Conservation (phyloP, 139 green algal species). For the Deuterostichococcus epilithicus region DNA sequence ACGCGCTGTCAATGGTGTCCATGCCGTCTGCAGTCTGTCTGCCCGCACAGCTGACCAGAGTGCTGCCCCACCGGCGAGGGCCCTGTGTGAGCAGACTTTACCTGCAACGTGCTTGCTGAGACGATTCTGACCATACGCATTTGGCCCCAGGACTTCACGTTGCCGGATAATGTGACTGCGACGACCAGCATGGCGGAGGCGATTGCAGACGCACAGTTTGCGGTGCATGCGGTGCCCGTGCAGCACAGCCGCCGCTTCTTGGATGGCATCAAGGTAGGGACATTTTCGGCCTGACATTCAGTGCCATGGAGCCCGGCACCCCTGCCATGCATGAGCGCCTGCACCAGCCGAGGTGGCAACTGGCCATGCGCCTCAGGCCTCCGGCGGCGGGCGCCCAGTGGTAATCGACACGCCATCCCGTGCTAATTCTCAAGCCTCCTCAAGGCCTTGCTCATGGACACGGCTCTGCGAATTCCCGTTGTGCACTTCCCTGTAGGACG, state of each 20-base stretch:
- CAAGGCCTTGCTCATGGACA: too few relatives aligned
- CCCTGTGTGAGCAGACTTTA: neutral
- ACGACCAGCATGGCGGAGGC: constrained; percentile 71
- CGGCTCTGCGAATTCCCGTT: too few relatives aligned
- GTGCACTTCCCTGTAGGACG: constrained; percentile 27
- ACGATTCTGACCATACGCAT: neutral
- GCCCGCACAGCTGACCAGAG: too few relatives aligned
- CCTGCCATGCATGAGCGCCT: neutral
- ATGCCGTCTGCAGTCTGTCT: too few relatives aligned
- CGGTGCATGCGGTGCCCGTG: constrained; percentile 92
- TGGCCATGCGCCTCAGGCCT: too few relatives aligned
- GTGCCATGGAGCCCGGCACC: too few relatives aligned
- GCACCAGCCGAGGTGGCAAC: too few relatives aligned
- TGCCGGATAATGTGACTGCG: constrained; percentile 84
- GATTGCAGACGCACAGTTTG: constrained; percentile 73
- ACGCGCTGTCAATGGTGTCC: too few relatives aligned
- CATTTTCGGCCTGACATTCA: too few relatives aligned
- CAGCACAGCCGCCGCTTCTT: constrained; percentile 86
- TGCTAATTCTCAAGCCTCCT: neutral
- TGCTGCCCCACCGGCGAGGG: neutral
- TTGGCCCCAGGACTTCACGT: constrained; percentile 48
- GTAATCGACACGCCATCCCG: too few relatives aligned
- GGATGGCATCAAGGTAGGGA: constrained; percentile 47
- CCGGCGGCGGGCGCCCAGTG: too few relatives aligned
- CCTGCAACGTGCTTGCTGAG: neutral